Evolutionary conservation across 129 eudicot genomes (phyloP), one percentile per base, ranked within the genome.

Genomic region (Rutidosis leptorrhynchoides): DNA sequence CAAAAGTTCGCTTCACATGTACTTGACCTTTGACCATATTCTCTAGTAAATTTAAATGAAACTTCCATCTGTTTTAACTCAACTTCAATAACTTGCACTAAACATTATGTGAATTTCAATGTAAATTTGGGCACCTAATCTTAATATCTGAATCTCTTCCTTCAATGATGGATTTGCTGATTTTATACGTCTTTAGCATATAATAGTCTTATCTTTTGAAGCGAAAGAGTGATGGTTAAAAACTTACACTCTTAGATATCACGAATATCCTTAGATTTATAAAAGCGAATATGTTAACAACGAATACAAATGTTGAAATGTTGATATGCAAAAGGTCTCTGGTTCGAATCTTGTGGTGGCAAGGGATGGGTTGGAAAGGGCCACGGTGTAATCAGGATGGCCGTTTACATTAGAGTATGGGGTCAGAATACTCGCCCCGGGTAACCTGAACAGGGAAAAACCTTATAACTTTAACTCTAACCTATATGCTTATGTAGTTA

Each of bases 151-250:
- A 37, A 37, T 37, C 45, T 37, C 45, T 37, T 37, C 45, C 16
- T 37, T 11, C 3, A 19, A 56, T 56, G 7, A 25, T 8, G 62
- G 25, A 3, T 35, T 23, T 10, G 9, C 7, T 26, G 20, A 25
- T 56, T 26, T 24, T 57, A 2, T 4, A 22, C 12, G 59, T 24
- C 0, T 26, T 57, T 57, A 57, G 35, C 62, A 26, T 57, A 57
- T 57, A 57, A 57, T 24, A 19, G 26, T 57, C 22, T 26, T 26
- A 57, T 28, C 26, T 24, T 16, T 57, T 57, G 62, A 57, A 57
- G 37, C 6, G 33, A 37, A 20, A 28, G 61, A 23, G 37, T 32
- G 32, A 54, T 68, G 51, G 29, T 20, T 67, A 30, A 46, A 7
- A 37, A 37, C 16, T 37, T 37, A 37, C 10, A 53, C 30, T 29